Evolutionary conservation across 768 basidiomycete species (phyloP).

Genomic region (Astraeus odoratus): DNA sequence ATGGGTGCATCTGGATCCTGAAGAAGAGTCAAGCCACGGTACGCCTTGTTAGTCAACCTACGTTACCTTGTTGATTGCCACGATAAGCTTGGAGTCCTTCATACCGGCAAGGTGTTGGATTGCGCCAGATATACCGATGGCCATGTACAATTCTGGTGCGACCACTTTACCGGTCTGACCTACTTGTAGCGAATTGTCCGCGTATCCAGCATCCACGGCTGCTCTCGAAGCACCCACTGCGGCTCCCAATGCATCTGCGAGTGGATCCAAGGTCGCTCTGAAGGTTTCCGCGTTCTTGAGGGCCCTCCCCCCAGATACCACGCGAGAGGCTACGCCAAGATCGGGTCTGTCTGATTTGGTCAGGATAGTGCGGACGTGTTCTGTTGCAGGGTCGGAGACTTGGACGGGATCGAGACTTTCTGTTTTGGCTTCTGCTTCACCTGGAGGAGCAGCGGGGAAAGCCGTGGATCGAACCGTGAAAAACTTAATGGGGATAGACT

Average conservation of each 20-base stretch:
- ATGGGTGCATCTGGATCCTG: constrained; percentile 97
- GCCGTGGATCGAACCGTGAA: constrained; percentile 93
- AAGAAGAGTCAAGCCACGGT: constrained; percentile 10
- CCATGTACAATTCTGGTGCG: constrained; percentile 93
- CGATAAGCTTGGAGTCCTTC: constrained; percentile 99
- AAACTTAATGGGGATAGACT: constrained; percentile 79
- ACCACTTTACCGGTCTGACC: constrained; percentile 99
- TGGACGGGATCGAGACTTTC: constrained; percentile 59
- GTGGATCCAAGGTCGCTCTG: constrained; percentile 73
- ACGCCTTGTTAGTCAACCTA: background rate
- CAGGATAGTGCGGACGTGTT: constrained; percentile 67
- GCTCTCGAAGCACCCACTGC: constrained; percentile 98
- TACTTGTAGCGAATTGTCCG: constrained; percentile 97
- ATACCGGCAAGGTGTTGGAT: constrained; percentile 99
- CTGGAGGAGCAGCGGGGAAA: constrained; percentile 58
- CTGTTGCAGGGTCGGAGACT: constrained; percentile 42
- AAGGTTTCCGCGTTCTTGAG: constrained; percentile 96
- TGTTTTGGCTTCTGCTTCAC: constrained; percentile 50
- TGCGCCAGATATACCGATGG: constrained; percentile 94
- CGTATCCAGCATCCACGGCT: constrained; percentile 96
- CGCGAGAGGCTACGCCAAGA: constrained; percentile 75
- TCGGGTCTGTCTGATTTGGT: constrained; percentile 92
- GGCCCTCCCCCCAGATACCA: constrained; percentile 93
- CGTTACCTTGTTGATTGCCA: constrained; percentile 91
- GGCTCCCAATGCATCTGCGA: constrained; percentile 89